Evolutionary conservation across 345 rosid species (phyloP), one percentile per base, ranked within the genome.

Genomic region (Boechera retrofracta): DNA sequence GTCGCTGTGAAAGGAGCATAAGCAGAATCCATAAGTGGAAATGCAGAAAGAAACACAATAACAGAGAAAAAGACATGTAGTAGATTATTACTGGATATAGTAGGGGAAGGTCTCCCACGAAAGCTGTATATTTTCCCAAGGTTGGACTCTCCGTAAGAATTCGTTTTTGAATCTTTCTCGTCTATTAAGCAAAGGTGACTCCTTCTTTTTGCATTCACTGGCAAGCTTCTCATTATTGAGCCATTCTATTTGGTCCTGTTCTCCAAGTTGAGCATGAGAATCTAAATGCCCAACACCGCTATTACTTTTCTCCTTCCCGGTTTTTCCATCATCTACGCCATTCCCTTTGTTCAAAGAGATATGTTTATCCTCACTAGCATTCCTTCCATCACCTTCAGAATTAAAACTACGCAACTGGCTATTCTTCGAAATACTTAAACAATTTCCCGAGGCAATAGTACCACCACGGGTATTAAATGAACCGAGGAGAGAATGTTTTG

Each of bases 31-130:
- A 56, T 79, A 4, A 67, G 53, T 33, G 55, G 60, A 70, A 42
- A n/a, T 47, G 66, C 32, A 74, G 53, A 55, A 65, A 71, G 18
- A 70, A 49, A 31, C 13, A 52, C 13, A 2, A 38, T 48, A 7
- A 26, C 64, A 32, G 60, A 79, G 57, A 56, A 71, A 11, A 64
- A 66, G n/a, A 35, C 45, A 33, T n/a, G 13, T 7, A 42, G 33
- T 38, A 41, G 74, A 66, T 73, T 4, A 35, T 92, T 91, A 96
- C 99, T 93, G 87, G 58, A 96, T 84, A 77, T 89, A 76, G 80
- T 93, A 96, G 36, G 99, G 99, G 81, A 96, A 96, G 66, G 85
- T 87, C 62, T 93, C 94, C 98, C 91, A 93, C 5, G 99, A 96
- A 78, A 96, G 86, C 64, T 82, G 90, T 61, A 91, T 86, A 69